Evolutionary conservation across 2,329 filamentous ascomycete species (phyloP).

Genomic region (Xylaria sp.): DNA sequence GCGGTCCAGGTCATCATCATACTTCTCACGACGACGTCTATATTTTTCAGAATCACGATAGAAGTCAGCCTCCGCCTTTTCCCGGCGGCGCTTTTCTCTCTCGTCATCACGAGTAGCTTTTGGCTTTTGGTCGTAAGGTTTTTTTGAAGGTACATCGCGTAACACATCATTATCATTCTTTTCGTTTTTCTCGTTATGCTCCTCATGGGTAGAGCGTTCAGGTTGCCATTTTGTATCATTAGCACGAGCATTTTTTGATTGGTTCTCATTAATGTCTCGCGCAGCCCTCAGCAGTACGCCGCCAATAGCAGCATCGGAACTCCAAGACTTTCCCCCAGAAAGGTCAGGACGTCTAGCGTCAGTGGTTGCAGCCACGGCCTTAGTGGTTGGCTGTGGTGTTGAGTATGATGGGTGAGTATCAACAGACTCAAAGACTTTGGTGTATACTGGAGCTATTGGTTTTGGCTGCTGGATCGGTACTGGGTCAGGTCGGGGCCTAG

Average conservation of each 20-base stretch:
- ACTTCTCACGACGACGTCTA: slow-evolving; percentile 42
- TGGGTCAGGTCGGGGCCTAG: slow-evolving; percentile 63
- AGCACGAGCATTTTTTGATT: slow-evolving; percentile 48
- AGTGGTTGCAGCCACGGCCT: slow-evolving; percentile 57
- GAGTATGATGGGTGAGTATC: slow-evolving; percentile 53
- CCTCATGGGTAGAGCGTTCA: slow-evolving; percentile 38
- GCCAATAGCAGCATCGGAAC: slow-evolving; percentile 62
- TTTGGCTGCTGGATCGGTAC: slow-evolving; percentile 87
- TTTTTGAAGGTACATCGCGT: slow-evolving; percentile 43
- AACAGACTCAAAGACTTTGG: slow-evolving; percentile 71
- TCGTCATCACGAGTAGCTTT: slow-evolving; percentile 39
- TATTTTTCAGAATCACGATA: slow-evolving; percentile 41
- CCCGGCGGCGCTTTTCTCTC: slow-evolving; percentile 40
- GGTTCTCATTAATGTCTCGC: slow-evolving; percentile 47
- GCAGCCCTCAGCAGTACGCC: slow-evolving; percentile 60
- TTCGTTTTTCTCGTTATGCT: slow-evolving; percentile 42
- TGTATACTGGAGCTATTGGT: slow-evolving; percentile 78
- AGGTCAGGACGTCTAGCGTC: slow-evolving; percentile 61
- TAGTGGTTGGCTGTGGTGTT: slow-evolving; percentile 53
- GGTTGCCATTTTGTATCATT: slow-evolving; percentile 51
- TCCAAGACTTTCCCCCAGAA: slow-evolving; percentile 60
- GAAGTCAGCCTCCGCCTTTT: slow-evolving; percentile 37
- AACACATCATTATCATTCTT: slow-evolving; percentile 45
- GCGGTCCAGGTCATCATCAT: slow-evolving; percentile 48
- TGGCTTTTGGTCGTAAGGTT: slow-evolving; percentile 42